Base-by-base conservation (phyloP, 1,139 yeast genomes). In the Wickerhamiella pararugosa region DNA sequence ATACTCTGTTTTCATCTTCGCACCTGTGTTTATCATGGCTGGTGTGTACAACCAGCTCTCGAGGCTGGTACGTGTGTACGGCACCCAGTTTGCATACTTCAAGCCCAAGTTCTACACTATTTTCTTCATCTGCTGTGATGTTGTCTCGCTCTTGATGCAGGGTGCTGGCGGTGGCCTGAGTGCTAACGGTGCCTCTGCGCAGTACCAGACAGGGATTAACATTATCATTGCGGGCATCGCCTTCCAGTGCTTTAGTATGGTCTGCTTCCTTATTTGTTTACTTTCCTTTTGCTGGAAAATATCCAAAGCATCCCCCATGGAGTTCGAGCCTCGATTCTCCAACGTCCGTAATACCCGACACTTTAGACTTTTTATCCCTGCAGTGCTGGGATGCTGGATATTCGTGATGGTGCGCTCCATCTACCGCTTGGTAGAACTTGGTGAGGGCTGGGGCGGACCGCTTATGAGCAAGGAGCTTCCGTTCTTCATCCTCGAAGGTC, bases 1-100 rank as follows among this genome's bases (percentile, higher is more conserved):
- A 59, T 73, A 76, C 49, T 71, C 78, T 41, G 65, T 79, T 45
- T 64, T 84, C 47, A 83, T 94, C 0, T 63, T 86, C 42, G 90
- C 86, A 0, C 96, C 96, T 0, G 90, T 90, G 5, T 84, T 87
- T 58, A 68, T 82, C 43, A 81, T 83, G 86, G 96, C 81, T 4
- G 95, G 94, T 5, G 67, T 86, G 6, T 86, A 86, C 61, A 81
- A 74, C 53, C 62, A 79, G 41, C 67, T 84, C 53, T 92, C 86
- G 4, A 84, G 82, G 58, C 52, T 80, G 48, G 74, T 80, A 37
- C 74, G 79, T 42, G 65, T 82, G 6, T 80, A 75, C 57, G 93
- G 94, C 5, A 64, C 73, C 40, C 59, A 67, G 35, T 76, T 64
- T 52, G 75, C 92, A 1, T 55, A 71, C 0, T 59, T 86, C 46